A percentile compares a stretch with the other conserved stretches of the same genome.
These are phyloP conservation scores for Colletotrichum sp. DNA, from an alignment of 2,329 filamentous ascomycete species.

Conservation along the genomic window DNA sequence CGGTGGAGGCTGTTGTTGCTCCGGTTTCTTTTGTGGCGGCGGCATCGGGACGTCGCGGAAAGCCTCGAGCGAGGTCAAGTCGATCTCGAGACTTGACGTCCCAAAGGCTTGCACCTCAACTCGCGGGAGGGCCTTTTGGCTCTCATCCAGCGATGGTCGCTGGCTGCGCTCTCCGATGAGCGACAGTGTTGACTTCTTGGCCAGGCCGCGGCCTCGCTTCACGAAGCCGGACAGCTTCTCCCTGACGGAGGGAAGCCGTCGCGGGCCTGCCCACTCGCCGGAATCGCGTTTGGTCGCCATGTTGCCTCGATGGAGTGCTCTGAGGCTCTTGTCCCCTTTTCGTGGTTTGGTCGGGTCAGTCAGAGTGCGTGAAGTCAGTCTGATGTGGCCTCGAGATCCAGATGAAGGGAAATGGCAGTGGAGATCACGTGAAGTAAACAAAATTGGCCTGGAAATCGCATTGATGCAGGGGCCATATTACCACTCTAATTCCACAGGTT, in stretches of 20 bases:
- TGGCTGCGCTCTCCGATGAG: background rate
- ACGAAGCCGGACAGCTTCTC: constrained; percentile 13
- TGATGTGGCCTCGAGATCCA: background rate
- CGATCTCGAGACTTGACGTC: constrained; percentile 6
- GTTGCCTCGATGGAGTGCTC: background rate
- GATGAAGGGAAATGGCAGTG: background rate
- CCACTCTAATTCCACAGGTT: background rate
- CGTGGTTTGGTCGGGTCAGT: background rate
- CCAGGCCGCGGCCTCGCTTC: background rate
- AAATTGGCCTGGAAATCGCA: constrained; percentile 18
- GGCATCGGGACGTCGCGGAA: background rate
- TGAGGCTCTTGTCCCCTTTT: background rate
- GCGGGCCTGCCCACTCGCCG: background rate
- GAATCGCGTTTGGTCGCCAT: constrained; percentile 15
- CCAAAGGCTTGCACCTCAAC: constrained; percentile 16
- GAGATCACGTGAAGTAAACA: constrained; percentile 19
- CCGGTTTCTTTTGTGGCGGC: background rate
- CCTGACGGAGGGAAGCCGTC: constrained; percentile 8
- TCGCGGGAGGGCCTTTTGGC: background rate
- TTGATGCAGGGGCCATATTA: constrained; percentile 14
- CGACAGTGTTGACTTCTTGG: constrained; percentile 16
- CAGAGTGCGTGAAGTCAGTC: background rate
- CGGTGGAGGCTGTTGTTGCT: background rate
- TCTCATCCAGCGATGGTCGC: background rate
- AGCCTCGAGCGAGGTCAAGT: constrained; percentile 11